A percentile compares a stretch with the other conserved stretches of the same genome.
Evolutionary conservation across 805 yeast species (phyloP).

Genomic region (Cyberlindnera galapagoensis): DNA sequence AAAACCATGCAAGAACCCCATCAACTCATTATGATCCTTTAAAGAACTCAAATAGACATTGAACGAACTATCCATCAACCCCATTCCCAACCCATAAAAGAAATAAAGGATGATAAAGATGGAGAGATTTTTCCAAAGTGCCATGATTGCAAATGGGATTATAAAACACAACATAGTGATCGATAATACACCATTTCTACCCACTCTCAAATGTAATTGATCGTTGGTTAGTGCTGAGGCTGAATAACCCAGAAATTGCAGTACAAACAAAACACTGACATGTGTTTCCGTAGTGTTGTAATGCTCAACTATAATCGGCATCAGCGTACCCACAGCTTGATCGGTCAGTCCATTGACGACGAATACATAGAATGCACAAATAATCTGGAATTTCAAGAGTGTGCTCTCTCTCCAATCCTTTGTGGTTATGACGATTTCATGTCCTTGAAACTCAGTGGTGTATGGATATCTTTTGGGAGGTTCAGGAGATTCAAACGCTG

Average conservation of each 20-base stretch:
- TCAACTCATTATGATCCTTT: conserved; percentile 46
- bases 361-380: conserved; percentile 33
- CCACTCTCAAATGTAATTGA: conserved; percentile 33
- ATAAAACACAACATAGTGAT: conserved; percentile 31
- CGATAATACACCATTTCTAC: conserved; percentile 40
- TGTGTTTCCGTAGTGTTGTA: conserved; percentile 43
- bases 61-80: conserved; percentile 48
- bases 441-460: conserved; percentile 3
- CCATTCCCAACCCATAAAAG: conserved; percentile 48
- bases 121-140: conserved; percentile 33
- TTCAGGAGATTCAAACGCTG: too few relatives aligned
- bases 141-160: conserved; percentile 29
- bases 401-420: conserved; percentile 25
- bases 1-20: conserved; percentile 60
- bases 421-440: conserved; percentile 6
- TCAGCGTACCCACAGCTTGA: conserved; percentile 53
- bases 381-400: conserved; percentile 39
- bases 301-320: conserved; percentile 43
- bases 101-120: conserved; percentile 34
- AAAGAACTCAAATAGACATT: conserved; percentile 43
- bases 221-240: conserved; percentile 45
- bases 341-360: conserved; percentile 50
- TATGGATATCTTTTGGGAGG: not conserved
- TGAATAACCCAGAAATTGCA: conserved; percentile 50
- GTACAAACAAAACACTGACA: conserved; percentile 43